phyloP scores from a whole-genome alignment of 768 basidiomycete species.

The Calocybe gangraenosa region DNA sequence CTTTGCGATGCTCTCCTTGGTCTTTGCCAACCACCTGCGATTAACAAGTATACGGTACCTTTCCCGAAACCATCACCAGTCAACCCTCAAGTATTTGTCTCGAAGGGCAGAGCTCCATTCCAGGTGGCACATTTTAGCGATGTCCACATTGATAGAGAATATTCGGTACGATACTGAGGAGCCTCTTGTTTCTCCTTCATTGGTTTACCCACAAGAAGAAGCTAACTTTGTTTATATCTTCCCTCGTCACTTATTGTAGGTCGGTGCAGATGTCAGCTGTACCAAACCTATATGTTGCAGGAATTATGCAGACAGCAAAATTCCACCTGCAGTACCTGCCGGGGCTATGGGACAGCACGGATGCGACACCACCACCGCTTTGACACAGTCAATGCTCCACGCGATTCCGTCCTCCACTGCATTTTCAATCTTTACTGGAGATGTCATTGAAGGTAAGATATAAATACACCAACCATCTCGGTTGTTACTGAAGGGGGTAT shows the following conservation, averaged over 20 bases:
- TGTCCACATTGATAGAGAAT: slow-evolving; percentile 56
- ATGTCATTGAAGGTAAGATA: slow-evolving; percentile 52
- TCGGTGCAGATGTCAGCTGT: slow-evolving; percentile 52
- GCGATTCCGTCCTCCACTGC: slow-evolving; percentile 34
- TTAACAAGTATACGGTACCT: slow-evolving; percentile 38
- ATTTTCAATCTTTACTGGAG: slow-evolving; percentile 63
- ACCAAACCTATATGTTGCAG: slow-evolving; percentile 64
- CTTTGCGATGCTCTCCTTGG: slow-evolving; percentile 54
- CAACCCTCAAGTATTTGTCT: slow-evolving; percentile 28
- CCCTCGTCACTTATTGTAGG: slow-evolving; percentile 22
- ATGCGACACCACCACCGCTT: slow-evolving; percentile 48
- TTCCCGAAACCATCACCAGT: slow-evolving; percentile 40
- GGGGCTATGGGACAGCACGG: slow-evolving; percentile 42
- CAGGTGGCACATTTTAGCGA: slow-evolving; percentile 61
- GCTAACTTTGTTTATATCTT: not conserved
- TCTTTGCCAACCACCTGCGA: slow-evolving; percentile 45
- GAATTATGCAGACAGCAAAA: slow-evolving; percentile 36
- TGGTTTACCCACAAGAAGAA: no score
- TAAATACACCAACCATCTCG: not conserved
- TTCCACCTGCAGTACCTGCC: slow-evolving; percentile 38
- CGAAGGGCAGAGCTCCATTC: slow-evolving; percentile 39
- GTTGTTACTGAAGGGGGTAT: not conserved
- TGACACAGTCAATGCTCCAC: slow-evolving; percentile 48
- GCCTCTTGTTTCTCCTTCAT: not conserved
- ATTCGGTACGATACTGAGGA: slow-evolving; percentile 33